A percentile compares a stretch with the other conserved stretches of the same genome.
These are phyloP conservation scores for Wickerhamiella qilinensis DNA, from an alignment of 805 yeast species.

Conservation along the genomic window DNA sequence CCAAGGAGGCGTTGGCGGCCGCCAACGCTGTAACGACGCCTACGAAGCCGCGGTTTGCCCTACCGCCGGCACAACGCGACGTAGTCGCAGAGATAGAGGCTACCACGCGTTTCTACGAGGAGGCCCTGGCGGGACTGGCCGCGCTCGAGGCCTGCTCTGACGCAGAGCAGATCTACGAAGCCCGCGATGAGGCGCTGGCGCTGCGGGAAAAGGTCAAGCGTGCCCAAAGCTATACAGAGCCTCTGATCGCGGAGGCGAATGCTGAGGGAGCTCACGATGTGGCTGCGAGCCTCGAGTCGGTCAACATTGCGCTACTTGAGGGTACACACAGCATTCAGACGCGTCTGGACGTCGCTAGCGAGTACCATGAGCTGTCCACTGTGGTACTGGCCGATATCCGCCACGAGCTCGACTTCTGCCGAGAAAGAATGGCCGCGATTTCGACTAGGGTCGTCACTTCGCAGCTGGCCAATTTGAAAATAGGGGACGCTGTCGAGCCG, in stretches of 20 bases:
- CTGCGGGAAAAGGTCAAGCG: slow-evolving; percentile 3
- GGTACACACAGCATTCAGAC: background rate
- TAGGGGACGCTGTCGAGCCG: background rate
- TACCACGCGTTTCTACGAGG: background rate
- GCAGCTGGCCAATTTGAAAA: background rate
- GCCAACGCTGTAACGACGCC: background rate
- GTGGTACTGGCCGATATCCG: background rate
- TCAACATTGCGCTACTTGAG: background rate
- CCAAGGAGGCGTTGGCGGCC: background rate
- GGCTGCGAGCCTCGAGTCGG: background rate
- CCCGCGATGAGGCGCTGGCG: slow-evolving; percentile 1
- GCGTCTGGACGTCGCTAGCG: slow-evolving; percentile 2
- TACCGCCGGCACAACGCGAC: background rate
- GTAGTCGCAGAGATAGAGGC: background rate
- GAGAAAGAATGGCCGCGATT: background rate
- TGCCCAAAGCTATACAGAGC: background rate
- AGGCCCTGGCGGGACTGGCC: slow-evolving; percentile 1
- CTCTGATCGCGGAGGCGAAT: background rate
- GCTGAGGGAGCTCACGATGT: background rate
- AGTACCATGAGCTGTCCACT: slow-evolving; percentile 2
- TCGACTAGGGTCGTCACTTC: background rate
- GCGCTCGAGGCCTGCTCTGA: slow-evolving; percentile 2
- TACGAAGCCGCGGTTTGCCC: background rate
- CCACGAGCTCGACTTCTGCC: slow-evolving; percentile 3
- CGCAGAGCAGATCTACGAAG: slow-evolving; percentile 1